phyloP scores from a whole-genome alignment of 345 rosid species.

The Heritiera littoralis region DNA sequence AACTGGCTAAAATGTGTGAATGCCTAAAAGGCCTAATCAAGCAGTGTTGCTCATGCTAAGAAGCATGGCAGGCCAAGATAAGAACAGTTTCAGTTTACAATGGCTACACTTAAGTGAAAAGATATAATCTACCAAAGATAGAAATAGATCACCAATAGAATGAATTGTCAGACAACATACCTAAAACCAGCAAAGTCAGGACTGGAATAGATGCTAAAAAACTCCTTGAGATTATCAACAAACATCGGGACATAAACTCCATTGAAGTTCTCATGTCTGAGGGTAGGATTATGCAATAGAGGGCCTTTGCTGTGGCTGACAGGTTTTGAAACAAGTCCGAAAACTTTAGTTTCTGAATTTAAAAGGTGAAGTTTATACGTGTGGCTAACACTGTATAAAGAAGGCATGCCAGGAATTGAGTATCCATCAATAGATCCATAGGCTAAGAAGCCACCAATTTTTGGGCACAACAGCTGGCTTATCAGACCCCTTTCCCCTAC shows the following conservation, averaged over 20 bases:
- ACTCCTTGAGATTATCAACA: constrained; percentile 57
- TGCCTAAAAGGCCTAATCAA: not conserved
- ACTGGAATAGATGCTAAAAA: constrained; percentile 46
- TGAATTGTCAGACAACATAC: constrained; percentile 28
- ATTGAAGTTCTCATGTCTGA: constrained; percentile 48
- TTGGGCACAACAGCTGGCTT: constrained; percentile 57
- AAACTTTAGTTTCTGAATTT: constrained; percentile 45
- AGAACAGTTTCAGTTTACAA: not conserved
- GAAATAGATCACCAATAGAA: not conserved
- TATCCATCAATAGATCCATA: constrained; percentile 52
- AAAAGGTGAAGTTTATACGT: constrained; percentile 39
- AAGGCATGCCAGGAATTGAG: constrained; percentile 48
- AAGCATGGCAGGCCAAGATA: not conserved
- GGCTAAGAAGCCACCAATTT: constrained; percentile 48
- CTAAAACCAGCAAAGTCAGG: constrained; percentile 59
- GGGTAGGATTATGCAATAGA: constrained; percentile 58
- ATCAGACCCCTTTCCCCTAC: constrained; percentile 64
- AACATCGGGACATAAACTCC: constrained; percentile 64
- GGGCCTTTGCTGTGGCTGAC: constrained; percentile 71
- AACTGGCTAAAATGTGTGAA: not conserved
- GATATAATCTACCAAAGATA: not conserved
- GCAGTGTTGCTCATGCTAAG: not conserved
- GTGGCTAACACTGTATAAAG: constrained; percentile 42
- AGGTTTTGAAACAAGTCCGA: constrained; percentile 63
- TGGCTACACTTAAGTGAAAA: not conserved